Evolutionary conservation across 805 yeast species (phyloP).

Genomic region (Kluyveromyces dobzhanskii): DNA sequence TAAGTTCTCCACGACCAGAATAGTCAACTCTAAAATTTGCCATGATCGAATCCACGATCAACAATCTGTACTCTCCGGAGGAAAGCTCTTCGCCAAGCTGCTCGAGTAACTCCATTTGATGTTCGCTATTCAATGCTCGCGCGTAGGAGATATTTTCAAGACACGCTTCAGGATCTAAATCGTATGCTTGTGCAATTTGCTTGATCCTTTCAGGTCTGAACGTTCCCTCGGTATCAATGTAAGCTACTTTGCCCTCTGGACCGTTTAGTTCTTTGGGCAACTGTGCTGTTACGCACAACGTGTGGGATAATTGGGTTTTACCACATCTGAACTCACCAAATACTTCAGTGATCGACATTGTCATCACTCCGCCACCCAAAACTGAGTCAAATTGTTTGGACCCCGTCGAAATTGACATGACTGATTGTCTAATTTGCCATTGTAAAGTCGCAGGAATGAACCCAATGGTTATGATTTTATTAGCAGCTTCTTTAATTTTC

Average conservation of each 20-base stretch:
- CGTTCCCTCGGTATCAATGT: conserved; percentile 76
- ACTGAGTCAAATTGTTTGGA: conserved; percentile 59
- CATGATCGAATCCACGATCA: conserved; percentile 68
- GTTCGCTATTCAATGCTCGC: conserved; percentile 70
- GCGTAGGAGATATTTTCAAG: conserved; percentile 69
- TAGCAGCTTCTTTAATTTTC: conserved; percentile 65
- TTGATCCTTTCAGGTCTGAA: conserved; percentile 62
- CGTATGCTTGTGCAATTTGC: conserved; percentile 61
- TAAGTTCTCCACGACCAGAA: conserved; percentile 68
- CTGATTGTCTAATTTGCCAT: conserved; percentile 53
- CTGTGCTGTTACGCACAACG: conserved; percentile 69
- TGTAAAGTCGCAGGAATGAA: conserved; percentile 69
- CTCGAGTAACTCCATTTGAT: conserved; percentile 65
- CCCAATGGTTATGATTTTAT: conserved; percentile 55
- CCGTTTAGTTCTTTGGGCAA: conserved; percentile 65
- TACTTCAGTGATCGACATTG: conserved; percentile 71
- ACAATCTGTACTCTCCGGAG: conserved; percentile 54
- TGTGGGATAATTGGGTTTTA: conserved; percentile 74
- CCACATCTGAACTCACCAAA: conserved; percentile 80
- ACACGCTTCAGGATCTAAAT: conserved; percentile 60
- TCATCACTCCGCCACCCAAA: conserved; percentile 68
- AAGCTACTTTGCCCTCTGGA: conserved; percentile 73
- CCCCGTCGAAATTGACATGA: conserved; percentile 63
- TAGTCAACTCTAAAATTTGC: conserved; percentile 73
- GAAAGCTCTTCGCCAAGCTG: conserved; percentile 59